phyloP scores from a whole-genome alignment of 2,329 filamentous ascomycete genomes.

The Fusarium chlamydosporum region DNA sequence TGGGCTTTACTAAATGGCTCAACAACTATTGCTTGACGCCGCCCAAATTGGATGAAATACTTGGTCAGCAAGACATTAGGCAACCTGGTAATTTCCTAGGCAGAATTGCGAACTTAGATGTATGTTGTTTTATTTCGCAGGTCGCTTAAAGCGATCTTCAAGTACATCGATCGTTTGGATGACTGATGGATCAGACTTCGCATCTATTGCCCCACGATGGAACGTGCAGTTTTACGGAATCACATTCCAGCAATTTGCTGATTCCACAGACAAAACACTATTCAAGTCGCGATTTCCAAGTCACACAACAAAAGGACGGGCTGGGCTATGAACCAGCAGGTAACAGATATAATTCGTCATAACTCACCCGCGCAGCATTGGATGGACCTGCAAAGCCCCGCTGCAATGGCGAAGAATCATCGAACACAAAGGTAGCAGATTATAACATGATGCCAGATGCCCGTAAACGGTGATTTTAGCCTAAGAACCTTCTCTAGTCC shows the following conservation, averaged over 20 bases:
- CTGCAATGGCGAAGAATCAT: no score
- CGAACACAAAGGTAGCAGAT: neutral
- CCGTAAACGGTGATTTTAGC: conserved; percentile 14
- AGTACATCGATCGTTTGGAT: neutral
- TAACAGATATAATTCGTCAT: neutral
- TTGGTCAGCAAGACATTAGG: neutral
- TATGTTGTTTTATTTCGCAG: no score
- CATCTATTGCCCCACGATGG: neutral
- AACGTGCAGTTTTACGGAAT: neutral
- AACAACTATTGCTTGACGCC: neutral
- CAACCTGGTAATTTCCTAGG: neutral
- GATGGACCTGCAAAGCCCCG: neutral
- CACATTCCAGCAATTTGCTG: neutral
- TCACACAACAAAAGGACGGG: no score
- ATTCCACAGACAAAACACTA: neutral
- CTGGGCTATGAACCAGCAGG: neutral
- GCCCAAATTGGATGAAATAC: neutral
- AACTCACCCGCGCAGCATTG: neutral
- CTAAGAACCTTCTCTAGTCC: conserved; percentile 13
- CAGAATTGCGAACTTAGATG: neutral
- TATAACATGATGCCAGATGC: neutral
- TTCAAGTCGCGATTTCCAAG: neutral
- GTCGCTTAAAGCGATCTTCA: neutral
- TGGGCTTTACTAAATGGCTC: neutral
- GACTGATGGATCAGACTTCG: neutral